Base-by-base conservation (phyloP, 495 filamentous ascomycete species). In the Neurospora sp. region DNA sequence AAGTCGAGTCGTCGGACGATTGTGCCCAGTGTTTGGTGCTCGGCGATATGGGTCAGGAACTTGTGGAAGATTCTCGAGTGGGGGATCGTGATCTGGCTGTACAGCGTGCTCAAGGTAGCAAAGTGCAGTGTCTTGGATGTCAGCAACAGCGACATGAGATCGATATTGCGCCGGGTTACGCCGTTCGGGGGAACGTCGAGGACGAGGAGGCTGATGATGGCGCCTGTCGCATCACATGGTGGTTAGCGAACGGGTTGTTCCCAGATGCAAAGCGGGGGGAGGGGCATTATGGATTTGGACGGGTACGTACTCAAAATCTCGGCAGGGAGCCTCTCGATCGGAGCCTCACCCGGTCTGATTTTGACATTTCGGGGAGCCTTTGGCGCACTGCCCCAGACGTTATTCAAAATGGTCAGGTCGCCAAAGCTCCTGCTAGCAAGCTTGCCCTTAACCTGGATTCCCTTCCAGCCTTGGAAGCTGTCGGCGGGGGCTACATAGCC, bases 1-100 rank as follows among this genome's bases (percentile, higher is more conserved):
- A 97, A 94, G 82, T 97, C 93, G 38, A 96, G 83, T 48, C 93
- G 90, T 70, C 91, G 89, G 42, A 96, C 92, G 71, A 96, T 89
- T 40, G 90, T 92, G 20, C 93, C 93, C 70, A 94, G 85, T 14
- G 89, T 87, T 14, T 89, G 90, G 79, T 94, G 89, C 69, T 87
- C 84, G 18, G 86, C 82, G 77, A 96, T 92, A 77, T 93, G 92
- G 72, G 85, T 83, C 39, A 94, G 87, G 74, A 94, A 93, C 82
- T 97, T 97, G 76, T 89, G 90, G 82, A 94, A 97, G 79, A 95
- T 93, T 62, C 90, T 82, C 16, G 93, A 96, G 82, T 95, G 93
- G 6, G 93, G 93, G 77, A 97, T 91, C 31, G 92, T 94, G 84
- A 96, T 92, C 79, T 92, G 89, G 76, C 88, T 85, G 84, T 96